Evolutionary conservation across 805 yeast species (phyloP).

Genomic region (Kazachstania kunashirensis): DNA sequence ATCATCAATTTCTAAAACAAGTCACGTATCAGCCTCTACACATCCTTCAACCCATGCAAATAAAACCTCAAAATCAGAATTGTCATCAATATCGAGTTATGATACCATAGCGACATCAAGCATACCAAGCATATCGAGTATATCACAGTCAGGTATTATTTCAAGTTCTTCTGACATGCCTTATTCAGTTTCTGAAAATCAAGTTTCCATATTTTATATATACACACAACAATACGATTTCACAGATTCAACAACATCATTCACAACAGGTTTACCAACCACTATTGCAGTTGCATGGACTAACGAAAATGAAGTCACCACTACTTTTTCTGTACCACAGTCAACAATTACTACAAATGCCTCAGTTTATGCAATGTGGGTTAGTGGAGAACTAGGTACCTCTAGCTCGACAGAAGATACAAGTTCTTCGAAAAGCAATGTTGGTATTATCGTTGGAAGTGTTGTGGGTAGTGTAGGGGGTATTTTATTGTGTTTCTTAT

Average conservation of each 20-base stretch:
- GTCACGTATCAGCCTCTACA: too few species aligned
- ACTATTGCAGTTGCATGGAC: slow-evolving; percentile 12
- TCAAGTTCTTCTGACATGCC: too few species aligned
- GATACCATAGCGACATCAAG: too few species aligned
- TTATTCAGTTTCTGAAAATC: neutral
- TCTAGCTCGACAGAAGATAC: neutral
- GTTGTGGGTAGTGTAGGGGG: slow-evolving; percentile 28
- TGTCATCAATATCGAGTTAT: too few species aligned
- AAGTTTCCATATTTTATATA: slow-evolving; percentile 1
- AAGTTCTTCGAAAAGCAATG: neutral
- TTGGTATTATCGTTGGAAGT: slow-evolving; percentile 24
- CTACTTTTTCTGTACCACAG: slow-evolving; percentile 16
- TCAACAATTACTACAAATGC: slow-evolving; percentile 17
- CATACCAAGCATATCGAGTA: too few species aligned
- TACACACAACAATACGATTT: slow-evolving; percentile 17
- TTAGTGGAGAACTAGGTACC: slow-evolving; percentile 12
- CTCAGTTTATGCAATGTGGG: slow-evolving; percentile 19
- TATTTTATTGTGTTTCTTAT: slow-evolving; percentile 10
- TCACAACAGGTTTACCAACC: slow-evolving; percentile 12
- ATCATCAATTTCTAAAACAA: too few species aligned
- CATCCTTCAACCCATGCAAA: too few species aligned
- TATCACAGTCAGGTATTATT: too few species aligned
- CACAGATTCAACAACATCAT: slow-evolving; percentile 14
- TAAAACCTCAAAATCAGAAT: too few species aligned
- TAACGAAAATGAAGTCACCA: slow-evolving; percentile 1